Evolutionary conservation across 805 yeast genomes (phyloP), one percentile per base, ranked within the genome.

Genomic region (Gaillardinia entomophila): DNA sequence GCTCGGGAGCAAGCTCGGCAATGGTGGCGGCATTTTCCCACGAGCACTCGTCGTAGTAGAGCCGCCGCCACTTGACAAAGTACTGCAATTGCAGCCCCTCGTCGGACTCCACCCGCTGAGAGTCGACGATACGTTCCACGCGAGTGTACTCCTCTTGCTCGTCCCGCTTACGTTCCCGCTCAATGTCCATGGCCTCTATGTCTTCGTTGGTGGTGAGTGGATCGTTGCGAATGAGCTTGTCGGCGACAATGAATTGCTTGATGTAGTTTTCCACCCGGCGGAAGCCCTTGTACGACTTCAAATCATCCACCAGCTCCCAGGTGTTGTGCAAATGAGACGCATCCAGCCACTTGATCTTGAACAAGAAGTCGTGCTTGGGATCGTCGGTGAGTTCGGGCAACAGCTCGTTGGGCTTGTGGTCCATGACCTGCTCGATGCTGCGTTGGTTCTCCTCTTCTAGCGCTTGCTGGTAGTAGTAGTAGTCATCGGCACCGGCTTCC

Each of bases 11-110:
- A 26, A 83, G 56, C 39, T 76, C 74, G 2, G 92, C 97, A 43
- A 92, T 87, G 42, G 77, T 82, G 32, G 79, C 81, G 1, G 97
- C 97, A 43, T 78, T 75, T 60, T 92, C 99, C 97, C 97, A 92
- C 4, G 97, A 87, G 37, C 96, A 86, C 47, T 85, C 95, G 58
- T 94, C 97, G 52, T 92, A 92, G 48, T 88, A 84, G 17, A 92
- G 70, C 34, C 97, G 73, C 52, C 79, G 81, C 98, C 98, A 92
- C 58, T 92, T 92, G 39, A 89, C 90, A 39, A 82, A 75, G 57
- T 92, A 92, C 52, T 80, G 81, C 40, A 92, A 67, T 34, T 73
- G 79, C 15, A 81, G 76, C 25, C 84, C 88, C 33, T 68, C 74
- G 10, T 78, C 88, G 22, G 66, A 65, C 11, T 69, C 71, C 22